phyloP scores from a whole-genome alignment of 192 early-diverging fungal species.

The Backusella sp. region DNA sequence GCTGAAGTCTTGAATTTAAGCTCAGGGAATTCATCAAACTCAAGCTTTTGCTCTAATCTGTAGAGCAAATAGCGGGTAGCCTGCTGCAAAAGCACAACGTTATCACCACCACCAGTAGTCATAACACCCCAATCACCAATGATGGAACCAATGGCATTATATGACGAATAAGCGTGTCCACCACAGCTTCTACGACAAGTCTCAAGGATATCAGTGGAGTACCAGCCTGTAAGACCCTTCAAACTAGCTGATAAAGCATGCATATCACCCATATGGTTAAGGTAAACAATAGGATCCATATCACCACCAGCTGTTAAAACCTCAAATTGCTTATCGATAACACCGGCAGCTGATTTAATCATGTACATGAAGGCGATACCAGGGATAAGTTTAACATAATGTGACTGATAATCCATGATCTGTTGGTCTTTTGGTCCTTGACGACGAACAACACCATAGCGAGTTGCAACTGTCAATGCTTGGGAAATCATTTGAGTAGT shows the following conservation, averaged over 20 bases:
- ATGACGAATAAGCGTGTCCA: slow-evolving; percentile 67
- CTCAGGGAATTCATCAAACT: slow-evolving; percentile 21
- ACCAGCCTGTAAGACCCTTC: slow-evolving; percentile 52
- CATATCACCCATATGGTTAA: slow-evolving; percentile 52
- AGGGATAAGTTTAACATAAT: slow-evolving; percentile 58
- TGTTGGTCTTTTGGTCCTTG: slow-evolving; percentile 62
- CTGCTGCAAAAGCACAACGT: slow-evolving; percentile 49
- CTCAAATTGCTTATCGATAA: slow-evolving; percentile 19
- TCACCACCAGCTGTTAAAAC: slow-evolving; percentile 43
- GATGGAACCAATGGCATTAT: slow-evolving; percentile 59
- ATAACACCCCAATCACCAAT: slow-evolving; percentile 63
- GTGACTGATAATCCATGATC: slow-evolving; percentile 65
- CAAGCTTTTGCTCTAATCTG: slow-evolving; percentile 21
- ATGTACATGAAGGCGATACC: slow-evolving; percentile 52
- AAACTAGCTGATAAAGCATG: slow-evolving; percentile 55
- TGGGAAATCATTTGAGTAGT: slow-evolving; percentile 42
- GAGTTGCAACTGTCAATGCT: slow-evolving; percentile 56
- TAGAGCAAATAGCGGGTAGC: slow-evolving; percentile 45
- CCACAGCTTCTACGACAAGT: slow-evolving; percentile 53
- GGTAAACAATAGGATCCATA: slow-evolving; percentile 44
- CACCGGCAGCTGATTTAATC: slow-evolving; percentile 2
- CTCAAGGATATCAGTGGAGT: slow-evolving; percentile 50
- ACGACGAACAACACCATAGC: slow-evolving; percentile 59
- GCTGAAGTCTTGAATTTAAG: slow-evolving; percentile 22
- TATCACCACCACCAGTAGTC: slow-evolving; percentile 57